phyloP scores from a whole-genome alignment of 345 rosid species.

The Aquilaria yunnanensis region DNA sequence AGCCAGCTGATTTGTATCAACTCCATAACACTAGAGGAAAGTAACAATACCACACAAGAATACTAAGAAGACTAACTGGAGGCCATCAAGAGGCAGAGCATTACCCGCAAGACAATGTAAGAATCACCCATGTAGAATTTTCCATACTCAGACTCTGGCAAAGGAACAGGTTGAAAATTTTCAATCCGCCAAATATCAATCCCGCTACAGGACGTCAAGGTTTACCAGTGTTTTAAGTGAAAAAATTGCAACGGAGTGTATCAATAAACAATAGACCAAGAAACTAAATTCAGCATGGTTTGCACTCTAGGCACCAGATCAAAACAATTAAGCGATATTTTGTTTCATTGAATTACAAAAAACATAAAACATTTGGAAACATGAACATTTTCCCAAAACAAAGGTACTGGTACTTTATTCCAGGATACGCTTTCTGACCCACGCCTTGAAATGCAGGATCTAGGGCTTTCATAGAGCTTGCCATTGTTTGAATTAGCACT shows the following conservation, averaged over 20 bases:
- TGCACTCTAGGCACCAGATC: no score
- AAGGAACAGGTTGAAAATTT: slow-evolving; percentile 79
- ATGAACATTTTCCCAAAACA: neutral
- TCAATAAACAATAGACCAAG: slow-evolving; percentile 2
- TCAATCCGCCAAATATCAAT: slow-evolving; percentile 98
- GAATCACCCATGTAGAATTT: slow-evolving; percentile 95
- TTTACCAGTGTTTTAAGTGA: slow-evolving; percentile 21
- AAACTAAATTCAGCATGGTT: slow-evolving; percentile 16
- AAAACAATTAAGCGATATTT: no score
- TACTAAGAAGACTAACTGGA: no score
- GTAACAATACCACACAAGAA: no score
- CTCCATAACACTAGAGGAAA: no score
- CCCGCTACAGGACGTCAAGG: slow-evolving; percentile 75
- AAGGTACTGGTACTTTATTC: neutral
- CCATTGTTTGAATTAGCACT: slow-evolving; percentile 41
- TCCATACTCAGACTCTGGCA: slow-evolving; percentile 88
- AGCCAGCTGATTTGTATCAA: no score
- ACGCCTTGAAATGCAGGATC: slow-evolving; percentile 98
- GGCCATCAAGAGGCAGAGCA: neutral
- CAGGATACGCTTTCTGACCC: slow-evolving; percentile 96
- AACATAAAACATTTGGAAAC: no score
- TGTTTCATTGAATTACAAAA: no score
- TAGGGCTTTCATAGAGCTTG: slow-evolving; percentile 64
- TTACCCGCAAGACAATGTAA: slow-evolving; percentile 91
- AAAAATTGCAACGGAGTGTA: slow-evolving; percentile 7